Evolutionary conservation across 768 basidiomycete genomes (phyloP), one percentile per base, ranked within the genome.

Genomic region (Tremella fuciformis): DNA sequence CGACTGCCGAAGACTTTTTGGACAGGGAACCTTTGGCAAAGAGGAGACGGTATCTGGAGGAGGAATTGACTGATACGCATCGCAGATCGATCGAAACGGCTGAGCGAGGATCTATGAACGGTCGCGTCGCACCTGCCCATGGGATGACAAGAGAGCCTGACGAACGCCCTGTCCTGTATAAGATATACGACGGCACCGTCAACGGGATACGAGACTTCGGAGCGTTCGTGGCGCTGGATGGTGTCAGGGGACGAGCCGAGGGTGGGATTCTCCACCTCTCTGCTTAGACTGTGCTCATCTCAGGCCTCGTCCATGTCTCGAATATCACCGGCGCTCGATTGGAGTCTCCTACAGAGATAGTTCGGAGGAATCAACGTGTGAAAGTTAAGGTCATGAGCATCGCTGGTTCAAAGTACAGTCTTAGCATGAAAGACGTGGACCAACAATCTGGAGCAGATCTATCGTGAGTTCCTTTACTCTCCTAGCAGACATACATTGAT

Each of bases 361-460:
- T 98, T 52, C 87, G 84, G 62, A 83, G 91, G 58, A 86, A 87
- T 19, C 89, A 97, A 70, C 70, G 80, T 13, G 90, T 96, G 61
- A 97, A 94, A 75, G 89, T 98, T 72, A 98, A 99, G 77, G 91
- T 97, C 62, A 89, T 96, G 86, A 91, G 89, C 59, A 82, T 91
- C 19, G 89, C 91, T 1, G 90, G 89, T 3, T 84, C 56, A 61
- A 84, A 90, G 54, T 77, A 92, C 53, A 84, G 89, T 8, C 82
- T 99, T 21, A 98, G 94, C 21, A 97, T 99, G 88, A 94, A 94
- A 72, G 96, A 99, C 73, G 96, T 91, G 29, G 96, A 99, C 75
- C 96, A 99, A 75, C 77, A 74, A 15, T 86, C 86, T 0, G 96
- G 94, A 6, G 85, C 85, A 21, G 96, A 99, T 73, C 83, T 98